Evolutionary conservation across 73 alveolate species (phyloP).

Genomic region (Uronychia setigera): DNA sequence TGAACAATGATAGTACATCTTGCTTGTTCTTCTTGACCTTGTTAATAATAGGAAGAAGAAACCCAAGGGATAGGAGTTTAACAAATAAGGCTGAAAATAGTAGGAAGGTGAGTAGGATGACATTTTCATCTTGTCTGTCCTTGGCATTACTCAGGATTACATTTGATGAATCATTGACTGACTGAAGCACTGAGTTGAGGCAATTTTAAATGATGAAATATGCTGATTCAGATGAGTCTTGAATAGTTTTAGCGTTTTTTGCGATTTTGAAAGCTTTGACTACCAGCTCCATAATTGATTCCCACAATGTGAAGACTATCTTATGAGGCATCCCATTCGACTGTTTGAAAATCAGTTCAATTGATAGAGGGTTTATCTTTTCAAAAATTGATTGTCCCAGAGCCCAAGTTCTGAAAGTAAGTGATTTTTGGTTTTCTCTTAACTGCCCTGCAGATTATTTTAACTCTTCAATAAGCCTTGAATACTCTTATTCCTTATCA

Average conservation of each 20-base stretch:
- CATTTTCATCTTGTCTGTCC: conserved; percentile 9
- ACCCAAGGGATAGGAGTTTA: conserved; percentile 18
- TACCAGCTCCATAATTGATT: conserved; percentile 46
- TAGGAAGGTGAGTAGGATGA: conserved; percentile 15
- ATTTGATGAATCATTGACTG: conserved; percentile 24
- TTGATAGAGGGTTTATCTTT: not conserved
- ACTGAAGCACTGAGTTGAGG: conserved; percentile 20
- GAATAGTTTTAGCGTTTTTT: not conserved
- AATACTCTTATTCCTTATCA: not conserved
- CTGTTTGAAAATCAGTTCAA: conserved; percentile 2
- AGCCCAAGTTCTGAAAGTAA: not conserved
- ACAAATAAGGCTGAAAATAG: conserved; percentile 38
- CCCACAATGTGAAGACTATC: conserved; percentile 31
- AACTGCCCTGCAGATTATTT: not conserved
- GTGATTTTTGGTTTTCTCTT: not conserved
- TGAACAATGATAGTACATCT: conserved; percentile 5
- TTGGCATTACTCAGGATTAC: conserved; percentile 23
- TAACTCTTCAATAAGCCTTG: not conserved
- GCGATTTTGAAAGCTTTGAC: conserved; percentile 42
- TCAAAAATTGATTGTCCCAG: not conserved
- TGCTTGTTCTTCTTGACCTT: not conserved
- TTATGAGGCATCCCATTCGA: not conserved
- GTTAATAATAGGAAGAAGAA: conserved; percentile 47
- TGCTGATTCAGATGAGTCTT: conserved; percentile 17
- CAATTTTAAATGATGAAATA: conserved; percentile 39